A percentile compares a stretch with the other conserved stretches of the same genome.
Evolutionary conservation across 164 flowering plant species (phyloP).

Genomic region (Kalanchoe fedtschenkoi): DNA sequence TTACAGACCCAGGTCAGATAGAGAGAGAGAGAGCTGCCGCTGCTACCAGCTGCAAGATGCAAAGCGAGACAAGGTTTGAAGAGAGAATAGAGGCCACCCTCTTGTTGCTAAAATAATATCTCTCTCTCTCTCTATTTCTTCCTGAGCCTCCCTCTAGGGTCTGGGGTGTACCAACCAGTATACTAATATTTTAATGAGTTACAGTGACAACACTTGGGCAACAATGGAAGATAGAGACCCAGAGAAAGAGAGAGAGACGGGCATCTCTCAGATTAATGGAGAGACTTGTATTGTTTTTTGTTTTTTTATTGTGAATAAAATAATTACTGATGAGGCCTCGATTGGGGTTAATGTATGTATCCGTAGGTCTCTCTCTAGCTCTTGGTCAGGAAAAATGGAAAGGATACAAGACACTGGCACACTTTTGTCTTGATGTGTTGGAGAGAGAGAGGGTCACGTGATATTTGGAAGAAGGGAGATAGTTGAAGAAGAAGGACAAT

Average conservation of each 20-base stretch:
- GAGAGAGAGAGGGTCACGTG: constrained; percentile 4
- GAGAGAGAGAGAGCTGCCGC: too few species aligned
- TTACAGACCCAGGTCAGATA: too few species aligned
- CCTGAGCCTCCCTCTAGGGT: background rate
- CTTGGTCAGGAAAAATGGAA: background rate
- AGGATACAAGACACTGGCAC: background rate
- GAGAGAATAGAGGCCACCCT: background rate
- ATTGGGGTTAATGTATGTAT: background rate
- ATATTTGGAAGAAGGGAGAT: background rate
- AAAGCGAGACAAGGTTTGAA: too few species aligned
- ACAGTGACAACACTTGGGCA: background rate
- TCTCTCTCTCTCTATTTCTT: background rate
- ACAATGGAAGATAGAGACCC: background rate
- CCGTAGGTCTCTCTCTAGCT: too few species aligned
- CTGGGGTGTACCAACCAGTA: background rate
- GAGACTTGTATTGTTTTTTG: background rate
- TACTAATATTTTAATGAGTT: background rate
- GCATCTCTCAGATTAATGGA: background rate
- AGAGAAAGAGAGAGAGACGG: background rate
- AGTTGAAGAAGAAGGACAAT: background rate
- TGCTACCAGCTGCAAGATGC: background rate
- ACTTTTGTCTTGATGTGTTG: constrained; percentile 3
- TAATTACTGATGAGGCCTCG: background rate
- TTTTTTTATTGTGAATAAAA: too few species aligned
- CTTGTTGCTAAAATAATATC: background rate